phyloP scores from a whole-genome alignment of 257 asterid species.

The Solanum lycopersicoides region DNA sequence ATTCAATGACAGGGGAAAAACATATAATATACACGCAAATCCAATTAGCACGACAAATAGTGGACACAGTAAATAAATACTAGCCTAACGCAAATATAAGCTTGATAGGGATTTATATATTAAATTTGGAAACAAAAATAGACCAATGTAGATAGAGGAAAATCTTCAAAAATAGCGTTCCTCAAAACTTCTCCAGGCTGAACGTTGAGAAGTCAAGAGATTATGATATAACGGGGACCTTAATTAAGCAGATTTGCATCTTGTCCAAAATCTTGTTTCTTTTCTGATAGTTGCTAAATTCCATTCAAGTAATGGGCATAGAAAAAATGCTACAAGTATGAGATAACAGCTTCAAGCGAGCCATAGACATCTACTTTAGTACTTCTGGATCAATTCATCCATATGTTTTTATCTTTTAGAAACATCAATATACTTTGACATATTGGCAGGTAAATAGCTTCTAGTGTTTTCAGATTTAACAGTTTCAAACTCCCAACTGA shows the following conservation, averaged over 20 bases:
- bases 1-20: not conserved
- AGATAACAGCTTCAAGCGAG: not conserved
- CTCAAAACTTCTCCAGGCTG: not conserved
- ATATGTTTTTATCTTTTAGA: not conserved
- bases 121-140: not conserved
- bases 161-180: not conserved
- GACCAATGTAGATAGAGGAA: not conserved
- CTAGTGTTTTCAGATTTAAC: not conserved
- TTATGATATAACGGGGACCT: not conserved
- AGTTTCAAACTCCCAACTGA: not conserved
- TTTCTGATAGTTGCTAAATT: not conserved
- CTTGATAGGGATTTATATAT: not conserved
- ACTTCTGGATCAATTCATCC: not conserved
- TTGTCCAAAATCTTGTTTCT: not conserved
- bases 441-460: not conserved
- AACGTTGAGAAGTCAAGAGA: not conserved
- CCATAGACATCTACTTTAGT: not conserved
- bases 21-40: not conserved
- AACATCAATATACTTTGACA: not conserved
- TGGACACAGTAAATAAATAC: not conserved
- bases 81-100: not conserved
- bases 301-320: not conserved
- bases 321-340: not conserved
- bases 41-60: not conserved
- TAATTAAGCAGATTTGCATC: not conserved